Evolutionary conservation across 441 rosid species (phyloP).

Genomic region (Syzygium malaccense): DNA sequence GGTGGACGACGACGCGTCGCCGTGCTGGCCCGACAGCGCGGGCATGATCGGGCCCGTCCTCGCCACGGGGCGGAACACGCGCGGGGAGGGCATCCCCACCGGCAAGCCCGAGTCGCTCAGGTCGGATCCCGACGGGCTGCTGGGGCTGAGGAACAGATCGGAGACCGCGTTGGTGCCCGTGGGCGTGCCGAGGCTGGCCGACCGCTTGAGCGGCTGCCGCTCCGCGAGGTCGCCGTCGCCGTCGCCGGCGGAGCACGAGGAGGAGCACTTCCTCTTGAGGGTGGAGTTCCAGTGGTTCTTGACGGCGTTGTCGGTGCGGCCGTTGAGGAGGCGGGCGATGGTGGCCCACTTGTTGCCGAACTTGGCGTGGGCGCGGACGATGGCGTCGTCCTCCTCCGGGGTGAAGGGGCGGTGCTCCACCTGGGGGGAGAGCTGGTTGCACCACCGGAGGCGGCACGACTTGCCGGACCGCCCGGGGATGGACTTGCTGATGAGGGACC

Average conservation of each 20-base stretch:
- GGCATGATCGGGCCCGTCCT: constrained; percentile 26
- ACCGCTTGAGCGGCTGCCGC: constrained; percentile 48
- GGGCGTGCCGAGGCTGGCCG: constrained; percentile 41
- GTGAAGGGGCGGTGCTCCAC: constrained; percentile 68
- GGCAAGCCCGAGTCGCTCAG: constrained; percentile 57
- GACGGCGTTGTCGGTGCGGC: constrained; percentile 71
- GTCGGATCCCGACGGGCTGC: constrained; percentile 68
- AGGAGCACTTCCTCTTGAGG: constrained; percentile 52
- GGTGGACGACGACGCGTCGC: constrained; percentile 26
- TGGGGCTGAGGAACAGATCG: constrained; percentile 39
- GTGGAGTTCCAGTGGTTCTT: constrained; percentile 83
- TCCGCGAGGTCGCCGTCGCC: constrained; percentile 15
- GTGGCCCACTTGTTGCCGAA: constrained; percentile 82
- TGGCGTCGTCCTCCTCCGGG: constrained; percentile 53
- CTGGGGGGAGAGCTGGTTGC: constrained; percentile 75
- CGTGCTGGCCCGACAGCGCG: not conserved
- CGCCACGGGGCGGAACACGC: constrained; percentile 11
- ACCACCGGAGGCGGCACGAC: constrained; percentile 74
- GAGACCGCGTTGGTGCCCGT: constrained; percentile 22
- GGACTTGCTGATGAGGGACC: constrained; percentile 75
- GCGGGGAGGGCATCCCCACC: constrained; percentile 26
- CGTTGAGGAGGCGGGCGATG: constrained; percentile 61
- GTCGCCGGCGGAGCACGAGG: constrained; percentile 17
- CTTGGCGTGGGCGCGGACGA: constrained; percentile 50
- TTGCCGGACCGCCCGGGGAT: constrained; percentile 77